Evolutionary conservation across 2,329 filamentous ascomycete genomes (phyloP), one percentile per base, ranked within the genome.

Genomic region (Cladosporium oxysporum): DNA sequence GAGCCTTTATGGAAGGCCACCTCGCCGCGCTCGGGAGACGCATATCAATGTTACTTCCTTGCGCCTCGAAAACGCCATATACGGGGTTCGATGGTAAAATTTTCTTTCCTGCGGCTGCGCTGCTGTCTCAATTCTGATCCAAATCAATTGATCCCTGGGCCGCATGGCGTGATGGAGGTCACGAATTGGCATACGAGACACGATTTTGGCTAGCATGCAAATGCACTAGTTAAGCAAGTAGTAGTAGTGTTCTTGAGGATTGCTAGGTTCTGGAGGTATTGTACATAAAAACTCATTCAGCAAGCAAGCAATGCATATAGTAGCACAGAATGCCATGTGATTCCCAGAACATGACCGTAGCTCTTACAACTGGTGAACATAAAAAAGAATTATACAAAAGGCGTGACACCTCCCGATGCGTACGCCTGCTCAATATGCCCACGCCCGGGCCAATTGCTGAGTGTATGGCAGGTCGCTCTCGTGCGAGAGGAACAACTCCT

Each of bases 401-500:
- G 55, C 23, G 26, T 41, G 11, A 55, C 23, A 29, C 29, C 52
- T 55, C 52, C 33, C 29, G n/a, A 23, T 29, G 52, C 31, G 14
- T 3, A 21, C 52, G 33, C 33, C 55, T 33, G 5, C 14, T 47
- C 41, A 47, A 12, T 21, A 47, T 5, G 7, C 10, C 41, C 41
- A 47, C n/a, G 21, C n/a, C n/a, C n/a, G 41, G n/a, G 41, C 41
- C 8, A 47, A 10, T n/a, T 10, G 7, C 18, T 21, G 41, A 47
- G 7, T 47, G n/a, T 3, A n/a, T 11, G 12, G 14, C 68, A 76
- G 61, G 76, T 92, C 90, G 74, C 85, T 89, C 81, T 90, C 85
- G 76, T 96, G 93, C 70, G 84, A 80, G 75, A 83, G 80, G 73
- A 97, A 84, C 76, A 98, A 87, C 76, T 87, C 84, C 77, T 89